Evolutionary conservation across 352 stramenopile genomes (phyloP).

Genomic region (Pythium rhizo-oryzae): DNA sequence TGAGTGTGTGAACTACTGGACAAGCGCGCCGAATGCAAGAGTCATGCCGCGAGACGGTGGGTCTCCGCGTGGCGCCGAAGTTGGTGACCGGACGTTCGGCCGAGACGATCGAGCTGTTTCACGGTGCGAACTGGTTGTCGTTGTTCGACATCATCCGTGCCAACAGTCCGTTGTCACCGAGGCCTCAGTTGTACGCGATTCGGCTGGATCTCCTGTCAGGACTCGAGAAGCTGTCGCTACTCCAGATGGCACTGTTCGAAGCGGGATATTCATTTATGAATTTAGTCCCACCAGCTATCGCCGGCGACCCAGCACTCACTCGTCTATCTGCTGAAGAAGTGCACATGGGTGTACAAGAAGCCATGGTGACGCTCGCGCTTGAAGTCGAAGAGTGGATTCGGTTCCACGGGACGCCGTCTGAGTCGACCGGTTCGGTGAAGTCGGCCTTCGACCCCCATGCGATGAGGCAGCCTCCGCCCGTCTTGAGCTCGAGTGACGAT

Average conservation of each 20-base stretch:
- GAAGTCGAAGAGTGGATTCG: slow-evolving; percentile 10
- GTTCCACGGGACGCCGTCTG: background rate
- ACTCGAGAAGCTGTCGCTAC: background rate
- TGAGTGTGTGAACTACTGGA: background rate
- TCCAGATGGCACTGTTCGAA: slow-evolving; percentile 4
- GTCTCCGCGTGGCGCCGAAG: background rate
- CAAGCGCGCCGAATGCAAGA: background rate
- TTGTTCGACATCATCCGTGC: background rate
- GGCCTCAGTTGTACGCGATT: background rate
- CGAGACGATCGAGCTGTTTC: background rate
- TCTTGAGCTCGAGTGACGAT: background rate
- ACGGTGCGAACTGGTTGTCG: background rate
- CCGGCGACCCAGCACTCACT: background rate
- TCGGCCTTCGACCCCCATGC: background rate
- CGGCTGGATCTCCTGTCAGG: background rate
- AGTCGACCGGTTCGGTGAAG: background rate
- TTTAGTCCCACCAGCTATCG: background rate
- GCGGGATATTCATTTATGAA: slow-evolving; percentile 18
- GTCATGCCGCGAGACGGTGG: background rate
- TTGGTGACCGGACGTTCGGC: background rate
- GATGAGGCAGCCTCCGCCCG: background rate
- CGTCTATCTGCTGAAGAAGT: background rate
- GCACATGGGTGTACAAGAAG: background rate
- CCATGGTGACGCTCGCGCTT: background rate
- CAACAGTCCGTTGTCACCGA: background rate